Percentiles rank a stretch among this genome's conserved stretches.
phyloP scores from a whole-genome alignment of 2,329 filamentous ascomycete genomes.

The Pseudocercospora macadamiae region DNA sequence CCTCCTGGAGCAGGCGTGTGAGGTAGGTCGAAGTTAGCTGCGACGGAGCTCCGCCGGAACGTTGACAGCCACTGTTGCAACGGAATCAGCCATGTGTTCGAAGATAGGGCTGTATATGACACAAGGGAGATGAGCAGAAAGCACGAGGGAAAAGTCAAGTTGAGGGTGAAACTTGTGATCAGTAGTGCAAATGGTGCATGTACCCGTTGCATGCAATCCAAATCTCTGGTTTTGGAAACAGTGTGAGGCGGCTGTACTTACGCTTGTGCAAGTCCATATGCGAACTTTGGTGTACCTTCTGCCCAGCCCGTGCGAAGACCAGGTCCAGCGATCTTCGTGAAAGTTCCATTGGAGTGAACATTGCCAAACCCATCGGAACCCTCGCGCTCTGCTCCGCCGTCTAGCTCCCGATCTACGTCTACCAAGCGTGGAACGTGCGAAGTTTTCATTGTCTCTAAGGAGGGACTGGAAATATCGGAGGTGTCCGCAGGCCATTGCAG shows the following conservation, averaged over 20 bases:
- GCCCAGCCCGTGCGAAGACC: conserved; percentile 76
- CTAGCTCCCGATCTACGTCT: conserved; percentile 73
- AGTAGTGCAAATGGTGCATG: not conserved
- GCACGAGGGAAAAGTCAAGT: not conserved
- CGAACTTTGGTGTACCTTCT: conserved; percentile 68
- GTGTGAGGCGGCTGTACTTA: conserved; percentile 41
- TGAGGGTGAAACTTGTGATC: conserved; percentile 3
- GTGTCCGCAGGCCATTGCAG: conserved; percentile 70
- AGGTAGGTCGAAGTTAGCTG: conserved; percentile 63
- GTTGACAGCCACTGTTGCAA: conserved; percentile 51
- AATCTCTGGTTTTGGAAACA: not conserved
- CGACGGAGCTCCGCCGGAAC: conserved; percentile 63
- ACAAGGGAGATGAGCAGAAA: not conserved
- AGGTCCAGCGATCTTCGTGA: conserved; percentile 77
- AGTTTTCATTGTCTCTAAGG: conserved; percentile 29
- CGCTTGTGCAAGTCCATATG: conserved; percentile 62
- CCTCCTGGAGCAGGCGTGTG: conserved; percentile 56
- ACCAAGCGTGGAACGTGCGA: conserved; percentile 70
- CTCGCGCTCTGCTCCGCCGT: conserved; percentile 54
- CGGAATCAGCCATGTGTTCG: conserved; percentile 14
- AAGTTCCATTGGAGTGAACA: conserved; percentile 81
- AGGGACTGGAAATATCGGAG: conserved; percentile 8
- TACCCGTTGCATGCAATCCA: not conserved
- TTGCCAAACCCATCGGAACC: conserved; percentile 71
- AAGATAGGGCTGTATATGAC: not conserved